Conservation (phyloP, 2,329 filamentous ascomycete species). For the Ophiostoma piceae region DNA sequence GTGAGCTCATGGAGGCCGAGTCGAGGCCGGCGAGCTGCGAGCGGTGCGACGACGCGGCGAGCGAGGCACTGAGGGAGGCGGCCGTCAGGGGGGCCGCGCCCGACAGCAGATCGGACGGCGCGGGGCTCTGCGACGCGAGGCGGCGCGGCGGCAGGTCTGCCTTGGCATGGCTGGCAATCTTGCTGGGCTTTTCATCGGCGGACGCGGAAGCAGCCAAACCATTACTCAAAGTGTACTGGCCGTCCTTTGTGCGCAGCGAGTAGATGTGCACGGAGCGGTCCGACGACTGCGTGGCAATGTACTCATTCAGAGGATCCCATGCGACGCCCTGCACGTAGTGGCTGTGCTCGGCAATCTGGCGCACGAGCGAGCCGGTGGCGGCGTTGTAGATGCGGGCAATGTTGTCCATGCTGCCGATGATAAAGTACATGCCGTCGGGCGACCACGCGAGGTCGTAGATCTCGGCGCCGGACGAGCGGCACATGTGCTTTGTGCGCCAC, state of each 20-base stretch:
- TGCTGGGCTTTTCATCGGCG: background rate
- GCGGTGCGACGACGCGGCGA: conserved; percentile 41
- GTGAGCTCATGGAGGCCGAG: conserved; percentile 56
- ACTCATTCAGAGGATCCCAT: conserved; percentile 98
- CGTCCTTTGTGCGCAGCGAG: conserved; percentile 91
- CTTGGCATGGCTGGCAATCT: conserved; percentile 18
- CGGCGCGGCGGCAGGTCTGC: conserved; percentile 90
- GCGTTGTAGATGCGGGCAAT: conserved; percentile 95
- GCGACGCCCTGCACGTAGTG: conserved; percentile 98
- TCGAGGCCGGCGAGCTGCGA: conserved; percentile 57
- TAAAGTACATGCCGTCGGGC: conserved; percentile 92
- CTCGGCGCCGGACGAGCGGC: conserved; percentile 85
- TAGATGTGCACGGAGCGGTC: conserved; percentile 98
- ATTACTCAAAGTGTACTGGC: conserved; percentile 69
- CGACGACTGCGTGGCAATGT: conserved; percentile 95
- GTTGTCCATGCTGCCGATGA: conserved; percentile 99
- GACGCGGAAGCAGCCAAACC: background rate
- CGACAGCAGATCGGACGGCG: conserved; percentile 66
- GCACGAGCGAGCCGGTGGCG: conserved; percentile 62
- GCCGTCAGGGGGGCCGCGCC: background rate
- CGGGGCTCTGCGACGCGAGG: conserved; percentile 87
- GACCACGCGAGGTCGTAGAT: conserved; percentile 99
- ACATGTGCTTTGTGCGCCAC: conserved; percentile 98
- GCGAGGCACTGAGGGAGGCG: conserved; percentile 2
- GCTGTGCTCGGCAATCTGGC: conserved; percentile 94